Evolutionary conservation across 164 flowering plant genomes (phyloP), one percentile per base, ranked within the genome.

Genomic region (Magnolia changhungtana): DNA sequence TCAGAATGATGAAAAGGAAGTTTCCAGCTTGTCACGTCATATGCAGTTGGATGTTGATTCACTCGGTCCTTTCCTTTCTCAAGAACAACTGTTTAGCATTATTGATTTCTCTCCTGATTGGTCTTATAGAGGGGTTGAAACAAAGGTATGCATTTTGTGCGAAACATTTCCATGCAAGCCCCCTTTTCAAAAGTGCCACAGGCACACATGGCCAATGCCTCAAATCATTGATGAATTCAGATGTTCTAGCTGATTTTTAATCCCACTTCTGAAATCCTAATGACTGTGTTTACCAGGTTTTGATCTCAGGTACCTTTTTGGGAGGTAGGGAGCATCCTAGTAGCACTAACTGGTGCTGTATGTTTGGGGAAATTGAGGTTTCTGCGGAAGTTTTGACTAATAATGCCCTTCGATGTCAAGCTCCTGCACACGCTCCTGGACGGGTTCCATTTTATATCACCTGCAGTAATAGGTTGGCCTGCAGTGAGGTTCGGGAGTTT

Each of bases 361-460:
- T 92, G 97, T 92, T 92, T 87, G 95, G 94, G 50, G 94, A 92
- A 81, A 80, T 87, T 72, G 95, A 90, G 83, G 91, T 90, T 71
- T 75, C 88, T 63, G 97, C 90, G 70, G 92, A 89, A 75, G 81
- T 85, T 71, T 23, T 91, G 80, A 64, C 77, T 65, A 80, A 81
- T 68, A 81, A 80, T 74, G 83, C 85, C 29, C 80, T 92, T 20
- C 85, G 95, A 61, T 91, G 95, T 81, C 87, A 80, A 74, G 88
- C 88, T 61, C 97, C 97, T 69, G 52, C 67, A 3, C 95, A 89
- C 83, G 70, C 78, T 63, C 76, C 87, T 55, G 97, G 97, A 2
- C 82, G 85, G 72, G 89, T 91, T 74, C 95, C 97, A 55, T 91
- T 92, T 72, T 91, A 91, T 73, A 71, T 92, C 24, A 92, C 92